Percentiles rank a stretch among this genome's conserved stretches.
These are phyloP conservation scores for Quercus berberidifolia DNA, from an alignment of 306 rosid species.

Conservation along the genomic window DNA sequence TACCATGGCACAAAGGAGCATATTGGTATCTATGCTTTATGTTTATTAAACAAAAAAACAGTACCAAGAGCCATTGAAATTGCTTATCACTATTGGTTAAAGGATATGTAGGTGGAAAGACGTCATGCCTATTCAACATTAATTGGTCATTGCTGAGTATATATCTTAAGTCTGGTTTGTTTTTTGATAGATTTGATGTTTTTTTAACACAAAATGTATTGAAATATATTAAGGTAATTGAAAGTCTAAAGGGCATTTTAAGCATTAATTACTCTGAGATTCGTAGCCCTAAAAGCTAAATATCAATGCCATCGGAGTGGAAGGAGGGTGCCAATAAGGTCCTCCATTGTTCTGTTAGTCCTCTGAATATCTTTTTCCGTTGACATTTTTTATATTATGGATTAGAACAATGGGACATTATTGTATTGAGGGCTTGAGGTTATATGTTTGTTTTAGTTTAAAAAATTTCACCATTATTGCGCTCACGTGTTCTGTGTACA, in stretches of 20 bases:
- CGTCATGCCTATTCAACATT: not conserved
- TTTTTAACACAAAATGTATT: slow-evolving; percentile 10
- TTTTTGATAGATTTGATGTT: slow-evolving; percentile 21
- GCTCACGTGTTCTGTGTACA: no score
- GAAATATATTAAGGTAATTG: slow-evolving; percentile 2
- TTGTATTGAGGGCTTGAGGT: no score
- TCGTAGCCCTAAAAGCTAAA: not conserved
- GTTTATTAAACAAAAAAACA: slow-evolving; percentile 9
- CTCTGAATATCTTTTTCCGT: no score
- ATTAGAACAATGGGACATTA: no score
- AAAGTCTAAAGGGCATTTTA: not conserved
- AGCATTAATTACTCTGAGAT: not conserved
- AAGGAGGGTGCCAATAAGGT: not conserved
- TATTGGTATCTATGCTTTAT: slow-evolving; percentile 18
- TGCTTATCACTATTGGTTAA: slow-evolving; percentile 15
- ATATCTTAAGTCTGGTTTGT: slow-evolving; percentile 5
- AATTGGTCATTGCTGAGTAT: not conserved
- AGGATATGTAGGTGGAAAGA: not conserved
- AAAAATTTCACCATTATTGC: no score
- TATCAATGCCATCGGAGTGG: not conserved
- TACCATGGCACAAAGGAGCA: slow-evolving; percentile 15
- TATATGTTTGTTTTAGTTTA: no score
- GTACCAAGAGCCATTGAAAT: slow-evolving; percentile 19
- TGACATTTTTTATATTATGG: no score
- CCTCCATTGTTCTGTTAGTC: no score